Evolutionary conservation across 176 grass and related monocot species (phyloP).

Genomic region (Phragmites australis): DNA sequence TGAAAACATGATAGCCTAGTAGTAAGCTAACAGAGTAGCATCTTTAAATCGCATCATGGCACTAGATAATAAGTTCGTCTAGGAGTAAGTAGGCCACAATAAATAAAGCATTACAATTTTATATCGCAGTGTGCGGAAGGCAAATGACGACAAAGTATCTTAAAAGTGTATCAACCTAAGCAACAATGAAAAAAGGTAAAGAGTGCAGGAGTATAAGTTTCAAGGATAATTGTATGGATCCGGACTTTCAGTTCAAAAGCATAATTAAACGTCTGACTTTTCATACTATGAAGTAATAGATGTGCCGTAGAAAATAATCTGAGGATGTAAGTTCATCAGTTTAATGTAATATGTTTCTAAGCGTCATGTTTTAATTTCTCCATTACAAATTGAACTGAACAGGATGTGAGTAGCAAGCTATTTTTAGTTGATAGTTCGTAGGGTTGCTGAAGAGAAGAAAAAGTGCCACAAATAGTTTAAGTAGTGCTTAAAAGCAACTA

Average conservation of each 20-base stretch:
- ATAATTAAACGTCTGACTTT: background rate
- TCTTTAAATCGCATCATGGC: conserved; percentile 7
- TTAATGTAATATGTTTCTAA: too few relatives aligned
- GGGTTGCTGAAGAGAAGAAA: too few relatives aligned
- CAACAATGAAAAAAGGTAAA: background rate
- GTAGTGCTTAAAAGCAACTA: background rate
- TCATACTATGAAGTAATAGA: too few relatives aligned
- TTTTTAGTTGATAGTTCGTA: too few relatives aligned
- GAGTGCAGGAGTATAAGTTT: background rate
- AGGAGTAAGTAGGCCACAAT: background rate
- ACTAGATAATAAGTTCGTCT: background rate
- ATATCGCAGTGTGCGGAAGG: background rate
- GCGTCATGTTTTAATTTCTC: too few relatives aligned
- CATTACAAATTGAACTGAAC: too few relatives aligned
- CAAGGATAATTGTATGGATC: background rate
- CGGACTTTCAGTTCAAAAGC: background rate
- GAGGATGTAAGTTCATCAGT: too few relatives aligned
- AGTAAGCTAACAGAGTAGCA: background rate
- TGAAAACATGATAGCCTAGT: background rate
- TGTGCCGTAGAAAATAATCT: too few relatives aligned
- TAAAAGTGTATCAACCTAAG: conserved; percentile 25
- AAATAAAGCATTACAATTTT: background rate
- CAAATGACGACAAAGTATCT: conserved; percentile 29
- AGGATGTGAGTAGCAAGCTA: too few relatives aligned
- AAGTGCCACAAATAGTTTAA: too few relatives aligned